Percentiles rank a stretch among this genome's conserved stretches.
These are phyloP conservation scores for Apiospora rasikravindrae DNA, from an alignment of 2,329 filamentous ascomycete species.

Conservation along the genomic window DNA sequence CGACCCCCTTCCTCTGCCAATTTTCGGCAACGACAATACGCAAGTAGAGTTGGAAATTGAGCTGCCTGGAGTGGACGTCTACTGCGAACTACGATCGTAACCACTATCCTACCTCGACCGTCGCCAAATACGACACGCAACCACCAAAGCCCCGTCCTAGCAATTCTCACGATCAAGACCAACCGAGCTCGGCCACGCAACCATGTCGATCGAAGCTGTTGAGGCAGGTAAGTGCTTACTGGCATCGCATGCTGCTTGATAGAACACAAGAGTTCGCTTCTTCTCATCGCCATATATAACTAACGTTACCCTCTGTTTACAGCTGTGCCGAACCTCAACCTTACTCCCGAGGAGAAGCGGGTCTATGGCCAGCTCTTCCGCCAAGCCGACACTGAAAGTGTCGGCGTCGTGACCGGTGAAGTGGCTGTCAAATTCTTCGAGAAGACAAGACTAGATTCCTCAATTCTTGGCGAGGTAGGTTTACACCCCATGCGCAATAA, in stretches of 20 bases:
- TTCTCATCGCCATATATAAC: not conserved
- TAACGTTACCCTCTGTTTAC: slow-evolving; percentile 12
- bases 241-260: not conserved
- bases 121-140: not conserved
- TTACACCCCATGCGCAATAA: too few relatives aligned
- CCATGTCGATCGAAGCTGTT: slow-evolving; percentile 18
- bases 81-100: not conserved
- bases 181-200: slow-evolving; percentile 19
- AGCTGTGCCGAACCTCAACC: slow-evolving; percentile 76
- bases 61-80: not conserved
- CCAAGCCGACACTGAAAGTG: slow-evolving; percentile 87
- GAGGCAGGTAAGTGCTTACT: slow-evolving; percentile 17
- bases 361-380: slow-evolving; percentile 92
- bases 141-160: not conserved
- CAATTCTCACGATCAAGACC: not conserved
- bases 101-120: not conserved
- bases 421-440: slow-evolving; percentile 98
- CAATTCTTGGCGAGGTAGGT: slow-evolving; percentile 83
- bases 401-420: slow-evolving; percentile 94
- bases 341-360: slow-evolving; percentile 90
- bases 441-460: slow-evolving; percentile 86
- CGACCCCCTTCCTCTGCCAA: not conserved
- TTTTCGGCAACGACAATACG: not conserved
- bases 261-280: not conserved
- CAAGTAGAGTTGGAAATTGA: not conserved